These are phyloP conservation scores for Scheffersomyces stambukii DNA, from an alignment of 1,139 yeast genomes.

Conservation along the genomic window DNA sequence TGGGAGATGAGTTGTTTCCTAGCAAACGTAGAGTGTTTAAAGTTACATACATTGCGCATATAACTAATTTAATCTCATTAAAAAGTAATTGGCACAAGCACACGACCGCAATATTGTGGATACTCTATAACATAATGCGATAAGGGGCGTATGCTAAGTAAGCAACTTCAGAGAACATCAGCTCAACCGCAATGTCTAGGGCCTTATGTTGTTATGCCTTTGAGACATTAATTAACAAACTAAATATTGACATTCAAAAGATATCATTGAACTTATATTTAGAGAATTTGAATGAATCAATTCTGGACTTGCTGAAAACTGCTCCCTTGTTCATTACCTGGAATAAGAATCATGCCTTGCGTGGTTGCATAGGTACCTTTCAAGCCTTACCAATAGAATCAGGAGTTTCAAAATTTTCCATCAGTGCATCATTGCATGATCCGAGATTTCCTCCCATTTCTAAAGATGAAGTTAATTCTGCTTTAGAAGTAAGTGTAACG, in stretches of 20 bases:
- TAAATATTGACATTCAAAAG: slow-evolving; percentile 14
- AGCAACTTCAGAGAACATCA: too few species aligned
- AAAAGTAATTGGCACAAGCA: not conserved
- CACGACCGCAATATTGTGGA: not conserved
- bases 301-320: slow-evolving; percentile 39
- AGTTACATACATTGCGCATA: too few species aligned
- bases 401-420: slow-evolving; percentile 62
- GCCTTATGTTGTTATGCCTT: slow-evolving; percentile 40
- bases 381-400: slow-evolving; percentile 36
- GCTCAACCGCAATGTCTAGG: slow-evolving; percentile 19
- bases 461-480: slow-evolving; percentile 45
- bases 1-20: slow-evolving; percentile 2
- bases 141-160: too few species aligned
- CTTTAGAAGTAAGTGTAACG: slow-evolving; percentile 51
- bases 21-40: not conserved
- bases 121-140: too few species aligned
- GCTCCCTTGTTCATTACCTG: slow-evolving; percentile 80
- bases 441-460: slow-evolving; percentile 70
- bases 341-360: slow-evolving; percentile 54
- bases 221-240: slow-evolving; percentile 25
- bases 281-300: slow-evolving; percentile 13
- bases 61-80: not conserved
- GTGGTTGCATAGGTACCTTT: slow-evolving; percentile 96
- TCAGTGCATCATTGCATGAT: slow-evolving; percentile 71
- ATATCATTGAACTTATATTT: slow-evolving; percentile 16